Conservation (phyloP, 2,329 filamentous ascomycete genomes). For the Scolecobasidium constrictum region DNA sequence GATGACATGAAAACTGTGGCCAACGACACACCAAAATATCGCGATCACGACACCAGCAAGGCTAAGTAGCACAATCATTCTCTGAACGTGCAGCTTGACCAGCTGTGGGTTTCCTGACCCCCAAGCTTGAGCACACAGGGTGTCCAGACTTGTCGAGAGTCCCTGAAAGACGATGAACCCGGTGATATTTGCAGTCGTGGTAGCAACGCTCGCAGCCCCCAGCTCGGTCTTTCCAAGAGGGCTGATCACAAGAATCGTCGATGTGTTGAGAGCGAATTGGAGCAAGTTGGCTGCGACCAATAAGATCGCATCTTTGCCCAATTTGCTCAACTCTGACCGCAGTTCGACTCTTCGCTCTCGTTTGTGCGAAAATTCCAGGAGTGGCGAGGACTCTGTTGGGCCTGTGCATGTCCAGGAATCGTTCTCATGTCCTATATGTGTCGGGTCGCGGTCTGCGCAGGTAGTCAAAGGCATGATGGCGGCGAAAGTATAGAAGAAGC, state of each 20-base stretch:
- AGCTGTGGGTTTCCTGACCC: not conserved
- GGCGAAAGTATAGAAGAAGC: no score
- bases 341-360: no score
- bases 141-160: not conserved
- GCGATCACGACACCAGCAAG: not conserved
- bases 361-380: no score
- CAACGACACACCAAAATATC: not conserved
- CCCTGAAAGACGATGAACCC: slow-evolving; percentile 67
- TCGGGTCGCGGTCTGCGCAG: no score
- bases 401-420: no score
- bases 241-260: slow-evolving; percentile 69
- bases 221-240: slow-evolving; percentile 61
- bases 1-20: not conserved
- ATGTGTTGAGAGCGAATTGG: slow-evolving; percentile 76
- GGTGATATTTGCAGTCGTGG: slow-evolving; percentile 72
- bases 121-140: slow-evolving; percentile 1
- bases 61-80: not conserved
- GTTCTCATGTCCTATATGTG: no score
- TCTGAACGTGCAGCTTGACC: not conserved
- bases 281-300: slow-evolving; percentile 65
- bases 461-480: no score
- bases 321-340: no score
- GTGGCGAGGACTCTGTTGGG: no score
- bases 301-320: slow-evolving; percentile 49
- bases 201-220: slow-evolving; percentile 55